Base-by-base conservation (phyloP, 306 rosid genomes). In the Pachyrhizus erosus region DNA sequence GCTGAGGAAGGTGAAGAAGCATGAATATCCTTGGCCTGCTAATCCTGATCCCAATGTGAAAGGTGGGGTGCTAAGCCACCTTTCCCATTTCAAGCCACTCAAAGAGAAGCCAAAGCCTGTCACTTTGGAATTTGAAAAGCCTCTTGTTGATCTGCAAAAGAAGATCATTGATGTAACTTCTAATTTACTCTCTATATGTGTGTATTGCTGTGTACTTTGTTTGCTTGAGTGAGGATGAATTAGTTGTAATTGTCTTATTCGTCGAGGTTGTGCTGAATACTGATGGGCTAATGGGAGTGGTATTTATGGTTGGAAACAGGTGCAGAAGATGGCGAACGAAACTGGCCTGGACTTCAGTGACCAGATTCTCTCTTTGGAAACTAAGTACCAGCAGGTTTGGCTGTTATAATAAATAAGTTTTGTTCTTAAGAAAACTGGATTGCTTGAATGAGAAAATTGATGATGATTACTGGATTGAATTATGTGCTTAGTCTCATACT, bases 261-360 rank as follows among this genome's bases (percentile, higher is more conserved):
- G 21, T 78, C 10, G 9, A 75, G 75, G 67, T 70, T 78, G 21
- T 62, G 58, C 62, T 68, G 2, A 39, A n/a, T 66, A 17, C 27
- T 9, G 18, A 37, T 37, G 27, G 17, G 27, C 72, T 79, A 40
- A 48, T 46, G 18, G 45, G 29, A 65, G 7, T 58, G 14, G 7
- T 23, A 7, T 18, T 73, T 54, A 80, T 79, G 66, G 10, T 82
- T 67, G 87, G 21, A 64, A 62, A 76, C 82, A 93, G 99, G 91
- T 96, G 80, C 90, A 90, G 87, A 91, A 91, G 87, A 90, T 92
- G 98, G 99, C 98, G 0, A 62, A 84, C 8, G 97, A 93, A 83
- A 92, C 98, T 66, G 98, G 97, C 34, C 73, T 96, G 88, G 99
- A 96, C 88, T 96, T 96, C 87, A 87, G 88, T 65, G 94, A 92